Base-by-base conservation (phyloP, 495 filamentous ascomycete species). In the Xylaria telfairii region DNA sequence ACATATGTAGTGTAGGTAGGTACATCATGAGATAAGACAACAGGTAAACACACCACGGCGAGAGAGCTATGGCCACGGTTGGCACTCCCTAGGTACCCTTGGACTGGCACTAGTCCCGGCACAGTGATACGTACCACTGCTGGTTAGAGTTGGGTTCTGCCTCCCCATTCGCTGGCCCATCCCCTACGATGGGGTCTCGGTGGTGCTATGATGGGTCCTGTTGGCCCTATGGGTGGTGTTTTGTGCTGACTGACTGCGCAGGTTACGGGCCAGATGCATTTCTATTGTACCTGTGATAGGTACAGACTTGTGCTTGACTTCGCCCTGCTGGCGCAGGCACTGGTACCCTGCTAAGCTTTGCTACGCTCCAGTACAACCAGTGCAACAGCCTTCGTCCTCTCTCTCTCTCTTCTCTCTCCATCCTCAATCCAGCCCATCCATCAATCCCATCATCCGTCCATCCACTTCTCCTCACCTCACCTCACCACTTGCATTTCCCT, bases 391-490 rank as follows among this genome's bases (percentile, higher is more conserved):
- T 42, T 62, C 44, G 67, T 42, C 68, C 37, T 57, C 54, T n/a
- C 47, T 47, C 51, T 53, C 51, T 47, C 72, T 71, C 65, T 57
- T 42, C 47, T 59, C 68, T 56, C 68, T 71, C 68, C 69, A 78
- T 72, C 77, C 70, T 71, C 71, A 75, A 71, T 70, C 69, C 59
- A 57, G 41, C 47, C 46, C 21, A 42, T 44, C 47, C 47, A 24
- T 53, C 49, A 53, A 53, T 30, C 51, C 26, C 51, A 54, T 54
- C 26, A 54, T 54, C 64, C 32, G 70, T 74, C 73, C 74, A 79
- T 77, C 74, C 73, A 73, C 73, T 72, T 74, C 73, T 76, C 73
- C 77, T 75, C 77, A 80, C 80, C 81, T 78, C 79, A 76, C 78
- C 79, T 78, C 79, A 75, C 79, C 77, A 79, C 76, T 71, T 54